These are phyloP conservation scores for Trichaptum fuscoviolaceum DNA, from an alignment of 768 basidiomycete species.

Conservation along the genomic window DNA sequence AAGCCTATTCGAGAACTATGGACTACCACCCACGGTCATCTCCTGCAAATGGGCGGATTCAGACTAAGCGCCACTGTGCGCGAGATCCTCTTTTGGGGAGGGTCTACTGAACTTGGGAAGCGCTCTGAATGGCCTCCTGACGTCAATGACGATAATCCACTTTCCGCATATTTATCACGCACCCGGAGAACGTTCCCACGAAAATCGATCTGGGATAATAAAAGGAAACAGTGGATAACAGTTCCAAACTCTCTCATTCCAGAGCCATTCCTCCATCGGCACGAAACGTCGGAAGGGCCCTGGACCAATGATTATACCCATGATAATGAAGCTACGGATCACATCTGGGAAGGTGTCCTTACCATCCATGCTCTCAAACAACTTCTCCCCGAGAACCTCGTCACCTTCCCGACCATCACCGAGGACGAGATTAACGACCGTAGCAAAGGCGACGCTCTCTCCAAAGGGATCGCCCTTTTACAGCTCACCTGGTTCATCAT, in stretches of 20 bases:
- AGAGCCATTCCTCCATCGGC: neutral
- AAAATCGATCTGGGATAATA: too few species aligned
- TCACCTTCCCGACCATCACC: neutral
- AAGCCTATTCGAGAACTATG: neutral
- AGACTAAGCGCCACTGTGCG: neutral
- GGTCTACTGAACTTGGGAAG: neutral
- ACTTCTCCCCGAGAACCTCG: neutral
- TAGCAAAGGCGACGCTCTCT: neutral
- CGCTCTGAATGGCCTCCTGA: neutral
- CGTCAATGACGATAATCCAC: neutral
- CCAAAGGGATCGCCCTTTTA: neutral
- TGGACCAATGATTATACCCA: neutral
- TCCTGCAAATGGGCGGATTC: conserved; percentile 6
- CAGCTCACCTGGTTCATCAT: neutral
- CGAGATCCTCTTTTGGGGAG: neutral
- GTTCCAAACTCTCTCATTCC: too few species aligned
- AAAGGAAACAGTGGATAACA: too few species aligned
- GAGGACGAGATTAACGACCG: neutral
- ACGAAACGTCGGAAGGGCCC: neutral
- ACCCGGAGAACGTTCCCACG: too few species aligned
- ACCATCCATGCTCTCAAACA: neutral
- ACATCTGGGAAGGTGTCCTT: neutral
- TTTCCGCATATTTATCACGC: neutral
- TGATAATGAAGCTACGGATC: neutral
- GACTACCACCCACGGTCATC: conserved; percentile 5